A percentile compares a stretch with the other conserved stretches of the same genome.
phyloP scores from a whole-genome alignment of 1,284 basidiomycete species.

The Apiotrichum siamense region DNA sequence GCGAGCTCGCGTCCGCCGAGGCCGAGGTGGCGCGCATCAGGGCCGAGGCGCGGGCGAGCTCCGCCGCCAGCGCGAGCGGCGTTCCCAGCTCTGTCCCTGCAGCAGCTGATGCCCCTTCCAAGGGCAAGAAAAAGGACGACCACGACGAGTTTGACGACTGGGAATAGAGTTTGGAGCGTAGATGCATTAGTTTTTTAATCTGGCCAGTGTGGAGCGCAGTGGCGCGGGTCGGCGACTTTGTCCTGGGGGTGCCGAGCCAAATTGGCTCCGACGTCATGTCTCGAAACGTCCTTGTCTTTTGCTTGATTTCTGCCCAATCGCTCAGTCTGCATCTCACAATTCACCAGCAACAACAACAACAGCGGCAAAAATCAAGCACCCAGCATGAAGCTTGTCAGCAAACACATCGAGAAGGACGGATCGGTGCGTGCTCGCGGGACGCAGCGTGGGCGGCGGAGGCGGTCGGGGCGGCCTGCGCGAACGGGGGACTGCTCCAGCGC shows the following conservation, averaged over 20 bases:
- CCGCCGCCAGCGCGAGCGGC: neutral
- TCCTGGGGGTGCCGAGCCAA: too few species aligned
- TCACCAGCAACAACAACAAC: neutral
- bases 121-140: constrained; percentile 9
- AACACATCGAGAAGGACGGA: constrained; percentile 70
- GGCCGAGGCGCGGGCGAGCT: neutral
- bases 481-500: too few species aligned
- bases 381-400: constrained; percentile 59
- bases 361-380: neutral
- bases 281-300: neutral
- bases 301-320: neutral
- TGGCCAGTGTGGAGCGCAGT: too few species aligned
- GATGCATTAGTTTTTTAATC: neutral
- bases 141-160: constrained; percentile 31
- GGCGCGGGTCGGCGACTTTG: too few species aligned
- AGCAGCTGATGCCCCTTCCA: neutral
- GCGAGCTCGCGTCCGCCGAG: constrained; percentile 11
- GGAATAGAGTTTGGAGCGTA: constrained; percentile 20
- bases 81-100: neutral
- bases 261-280: neutral
- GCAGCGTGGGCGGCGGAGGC: too few species aligned
- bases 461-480: too few species aligned
- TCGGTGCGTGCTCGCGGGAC: constrained; percentile 54
- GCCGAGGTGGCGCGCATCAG: constrained; percentile 5
- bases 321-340: neutral